These are phyloP conservation scores for Coffea canephora DNA, from an alignment of 257 asterid genomes.

Conservation along the genomic window DNA sequence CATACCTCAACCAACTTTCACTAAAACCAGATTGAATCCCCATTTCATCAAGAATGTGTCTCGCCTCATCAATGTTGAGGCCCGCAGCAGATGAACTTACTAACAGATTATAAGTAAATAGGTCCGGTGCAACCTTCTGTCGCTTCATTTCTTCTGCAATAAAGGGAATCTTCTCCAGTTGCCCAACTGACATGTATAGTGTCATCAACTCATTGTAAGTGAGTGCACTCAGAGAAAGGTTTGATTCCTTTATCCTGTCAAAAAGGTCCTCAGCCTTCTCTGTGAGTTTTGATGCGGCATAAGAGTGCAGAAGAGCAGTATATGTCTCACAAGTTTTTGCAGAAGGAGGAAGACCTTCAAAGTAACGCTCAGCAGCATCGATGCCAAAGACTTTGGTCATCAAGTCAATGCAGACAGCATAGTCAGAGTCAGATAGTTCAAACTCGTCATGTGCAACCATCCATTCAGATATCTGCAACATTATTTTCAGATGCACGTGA, in stretches of 20 bases:
- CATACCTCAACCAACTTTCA: slow-evolving; percentile 67
- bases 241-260: slow-evolving; percentile 52
- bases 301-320: slow-evolving; percentile 93
- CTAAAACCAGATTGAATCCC: slow-evolving; percentile 38
- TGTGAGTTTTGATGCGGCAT: slow-evolving; percentile 57
- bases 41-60: slow-evolving; percentile 65
- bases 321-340: slow-evolving; percentile 76
- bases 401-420: slow-evolving; percentile 75
- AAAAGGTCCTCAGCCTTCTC: slow-evolving; percentile 76
- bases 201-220: slow-evolving; percentile 95
- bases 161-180: slow-evolving; percentile 64
- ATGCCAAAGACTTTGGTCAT: slow-evolving; percentile 91
- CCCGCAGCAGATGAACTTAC: slow-evolving; percentile 83
- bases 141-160: slow-evolving; percentile 60
- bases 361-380: slow-evolving; percentile 90
- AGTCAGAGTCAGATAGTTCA: slow-evolving; percentile 64
- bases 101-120: slow-evolving; percentile 81
- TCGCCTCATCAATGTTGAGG: slow-evolving; percentile 60
- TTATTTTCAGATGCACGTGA: slow-evolving; percentile 17
- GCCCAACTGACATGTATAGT: slow-evolving; percentile 77
- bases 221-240: slow-evolving; percentile 59
- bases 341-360: slow-evolving; percentile 62
- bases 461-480: slow-evolving; percentile 89
- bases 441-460: slow-evolving; percentile 71
- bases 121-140: slow-evolving; percentile 57